Conservation (phyloP, 2,329 filamentous ascomycete genomes). For the Diaporthe destruens region DNA sequence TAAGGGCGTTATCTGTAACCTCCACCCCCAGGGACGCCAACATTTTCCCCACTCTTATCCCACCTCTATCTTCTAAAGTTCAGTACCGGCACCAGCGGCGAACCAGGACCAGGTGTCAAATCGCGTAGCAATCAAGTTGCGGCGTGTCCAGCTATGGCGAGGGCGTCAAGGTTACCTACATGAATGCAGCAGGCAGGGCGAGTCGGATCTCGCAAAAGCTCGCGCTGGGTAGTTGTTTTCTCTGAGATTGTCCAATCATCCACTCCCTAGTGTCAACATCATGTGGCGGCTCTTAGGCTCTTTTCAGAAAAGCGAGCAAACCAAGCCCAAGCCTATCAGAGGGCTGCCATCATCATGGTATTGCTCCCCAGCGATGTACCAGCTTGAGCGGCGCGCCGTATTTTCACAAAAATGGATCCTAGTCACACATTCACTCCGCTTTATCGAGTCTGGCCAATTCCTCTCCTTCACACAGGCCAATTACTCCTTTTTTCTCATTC, state of each 20-base stretch:
- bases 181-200: background rate
- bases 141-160: background rate
- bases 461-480: constrained; percentile 51
- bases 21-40: background rate
- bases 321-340: constrained; percentile 45
- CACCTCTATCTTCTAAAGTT: constrained; percentile 22
- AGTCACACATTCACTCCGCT: constrained; percentile 51
- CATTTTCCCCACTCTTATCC: constrained; percentile 33
- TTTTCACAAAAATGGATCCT: constrained; percentile 57
- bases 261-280: background rate
- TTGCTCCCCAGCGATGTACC: constrained; percentile 56
- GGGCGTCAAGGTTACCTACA: constrained; percentile 9
- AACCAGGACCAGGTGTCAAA: background rate
- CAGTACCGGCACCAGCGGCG: background rate
- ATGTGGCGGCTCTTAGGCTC: constrained; percentile 38
- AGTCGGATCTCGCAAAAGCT: background rate
- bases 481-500: constrained; percentile 56
- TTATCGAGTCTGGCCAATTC: constrained; percentile 53
- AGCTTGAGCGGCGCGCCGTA: constrained; percentile 59
- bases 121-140: background rate
- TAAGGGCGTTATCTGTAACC: background rate
- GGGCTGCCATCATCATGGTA: constrained; percentile 61
- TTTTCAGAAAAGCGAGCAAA: constrained; percentile 5
- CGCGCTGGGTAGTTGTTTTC: background rate
- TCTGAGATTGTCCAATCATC: background rate